Percentiles rank a stretch among this genome's conserved stretches.
Evolutionary conservation across 139 green algal genomes (phyloP).

Genomic region (Chlamydomonas asymmetrica): DNA sequence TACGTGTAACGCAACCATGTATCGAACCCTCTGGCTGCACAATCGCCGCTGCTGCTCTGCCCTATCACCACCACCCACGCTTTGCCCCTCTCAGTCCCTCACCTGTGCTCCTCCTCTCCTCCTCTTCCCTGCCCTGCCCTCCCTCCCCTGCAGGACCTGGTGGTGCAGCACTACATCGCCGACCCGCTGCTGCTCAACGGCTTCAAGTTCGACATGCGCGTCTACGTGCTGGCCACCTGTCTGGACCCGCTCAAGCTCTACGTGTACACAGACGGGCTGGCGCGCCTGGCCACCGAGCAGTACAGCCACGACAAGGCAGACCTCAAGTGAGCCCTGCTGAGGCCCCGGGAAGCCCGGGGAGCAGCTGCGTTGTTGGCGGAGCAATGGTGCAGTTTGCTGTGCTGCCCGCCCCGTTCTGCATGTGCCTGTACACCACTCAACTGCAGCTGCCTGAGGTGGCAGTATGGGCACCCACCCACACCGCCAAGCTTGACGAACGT

Average conservation of each 20-base stretch:
- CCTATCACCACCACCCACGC: no score
- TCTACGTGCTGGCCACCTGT: slow-evolving; percentile 59
- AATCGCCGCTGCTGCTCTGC: no score
- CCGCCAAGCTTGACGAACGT: no score
- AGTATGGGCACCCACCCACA: no score
- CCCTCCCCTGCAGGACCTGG: no score
- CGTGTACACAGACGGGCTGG: slow-evolving; percentile 67
- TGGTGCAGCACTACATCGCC: slow-evolving; percentile 77
- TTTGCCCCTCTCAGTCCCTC: no score
- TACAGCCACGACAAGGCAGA: slow-evolving; percentile 55
- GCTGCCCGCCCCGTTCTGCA: neutral
- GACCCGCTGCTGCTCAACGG: slow-evolving; percentile 44
- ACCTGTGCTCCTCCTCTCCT: no score
- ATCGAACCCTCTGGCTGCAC: no score
- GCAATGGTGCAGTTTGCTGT: neutral
- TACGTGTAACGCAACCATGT: no score
- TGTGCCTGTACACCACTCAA: neutral
- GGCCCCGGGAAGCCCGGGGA: neutral
- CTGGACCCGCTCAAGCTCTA: slow-evolving; percentile 68
- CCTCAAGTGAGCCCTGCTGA: slow-evolving; percentile 36
- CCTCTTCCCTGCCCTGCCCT: no score
- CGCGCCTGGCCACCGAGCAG: slow-evolving; percentile 66
- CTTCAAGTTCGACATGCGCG: neutral
- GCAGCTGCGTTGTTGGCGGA: no score
- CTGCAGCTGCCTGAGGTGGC: neutral